Percentiles rank a stretch among this genome's conserved stretches.
Evolutionary conservation across 2,329 filamentous ascomycete species (phyloP).

Genomic region (Apiospora rasikravindrae): DNA sequence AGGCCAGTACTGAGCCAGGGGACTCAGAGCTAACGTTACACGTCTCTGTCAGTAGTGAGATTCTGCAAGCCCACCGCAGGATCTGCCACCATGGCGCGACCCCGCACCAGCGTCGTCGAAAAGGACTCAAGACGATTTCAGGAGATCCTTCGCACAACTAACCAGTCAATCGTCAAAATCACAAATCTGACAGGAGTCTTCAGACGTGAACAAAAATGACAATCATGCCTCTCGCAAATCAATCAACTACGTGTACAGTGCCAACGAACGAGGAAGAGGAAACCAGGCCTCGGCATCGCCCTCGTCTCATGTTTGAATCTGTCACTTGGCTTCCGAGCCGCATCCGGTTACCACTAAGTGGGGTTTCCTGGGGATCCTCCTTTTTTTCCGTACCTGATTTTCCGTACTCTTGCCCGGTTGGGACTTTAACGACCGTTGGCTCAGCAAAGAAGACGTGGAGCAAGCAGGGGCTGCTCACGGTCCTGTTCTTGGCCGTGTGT

Average conservation of each 20-base stretch:
- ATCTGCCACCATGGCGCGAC: conserved; percentile 4
- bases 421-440: not conserved
- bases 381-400: not conserved
- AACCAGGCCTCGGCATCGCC: conserved; percentile 2
- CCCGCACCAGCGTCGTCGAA: not conserved
- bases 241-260: not conserved
- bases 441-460: not conserved
- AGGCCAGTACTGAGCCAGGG: not conserved
- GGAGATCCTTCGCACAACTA: not conserved
- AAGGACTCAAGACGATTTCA: not conserved
- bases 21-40: not conserved
- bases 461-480: not conserved
- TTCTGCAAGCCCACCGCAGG: not conserved
- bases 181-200: not conserved
- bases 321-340: conserved; percentile 19
- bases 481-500: conserved; percentile 7
- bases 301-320: conserved; percentile 20
- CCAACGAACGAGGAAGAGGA: not conserved
- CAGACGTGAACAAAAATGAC: not conserved
- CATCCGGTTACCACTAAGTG: conserved; percentile 21
- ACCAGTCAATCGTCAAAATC: not conserved
- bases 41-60: not conserved
- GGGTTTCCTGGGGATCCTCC: not conserved
- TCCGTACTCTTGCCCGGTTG: not conserved
- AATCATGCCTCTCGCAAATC: not conserved